Percentiles rank a stretch among this genome's conserved stretches.
These are phyloP conservation scores for Prunus fruticosa DNA, from an alignment of 306 rosid species.

Conservation along the genomic window DNA sequence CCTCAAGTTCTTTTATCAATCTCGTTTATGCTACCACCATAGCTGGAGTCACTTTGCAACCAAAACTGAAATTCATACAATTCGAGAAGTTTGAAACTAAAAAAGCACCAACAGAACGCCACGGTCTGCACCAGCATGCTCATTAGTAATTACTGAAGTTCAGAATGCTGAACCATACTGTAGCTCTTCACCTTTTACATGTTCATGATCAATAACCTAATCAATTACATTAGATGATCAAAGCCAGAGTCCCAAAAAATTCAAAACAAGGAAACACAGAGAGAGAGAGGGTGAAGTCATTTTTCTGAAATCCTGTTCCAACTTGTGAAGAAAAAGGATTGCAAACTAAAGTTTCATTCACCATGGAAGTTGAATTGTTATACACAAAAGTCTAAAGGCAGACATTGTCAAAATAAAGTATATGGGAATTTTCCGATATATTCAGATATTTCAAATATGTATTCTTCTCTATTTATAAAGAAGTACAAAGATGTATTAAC, in stretches of 20 bases:
- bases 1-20: slow-evolving; percentile 7
- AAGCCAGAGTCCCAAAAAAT: neutral
- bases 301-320: neutral
- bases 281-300: too few relatives aligned
- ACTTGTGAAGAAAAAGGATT: neutral
- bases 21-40: slow-evolving; percentile 18
- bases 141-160: neutral
- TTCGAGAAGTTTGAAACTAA: neutral
- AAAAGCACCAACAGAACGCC: slow-evolving; percentile 6
- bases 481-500: too few relatives aligned
- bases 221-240: neutral
- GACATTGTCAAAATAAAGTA: neutral
- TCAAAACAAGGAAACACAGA: neutral
- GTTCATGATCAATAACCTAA: neutral
- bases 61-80: neutral
- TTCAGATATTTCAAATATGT: too few relatives aligned
- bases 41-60: slow-evolving; percentile 29
- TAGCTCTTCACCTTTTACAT: neutral
- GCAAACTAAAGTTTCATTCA: neutral
- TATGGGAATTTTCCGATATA: too few relatives aligned
- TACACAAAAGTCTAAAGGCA: neutral
- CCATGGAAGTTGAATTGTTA: neutral
- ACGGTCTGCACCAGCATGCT: neutral
- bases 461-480: too few relatives aligned
- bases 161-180: neutral